phyloP scores from a whole-genome alignment of 441 rosid genomes.

The Gossypium schwendimanii region DNA sequence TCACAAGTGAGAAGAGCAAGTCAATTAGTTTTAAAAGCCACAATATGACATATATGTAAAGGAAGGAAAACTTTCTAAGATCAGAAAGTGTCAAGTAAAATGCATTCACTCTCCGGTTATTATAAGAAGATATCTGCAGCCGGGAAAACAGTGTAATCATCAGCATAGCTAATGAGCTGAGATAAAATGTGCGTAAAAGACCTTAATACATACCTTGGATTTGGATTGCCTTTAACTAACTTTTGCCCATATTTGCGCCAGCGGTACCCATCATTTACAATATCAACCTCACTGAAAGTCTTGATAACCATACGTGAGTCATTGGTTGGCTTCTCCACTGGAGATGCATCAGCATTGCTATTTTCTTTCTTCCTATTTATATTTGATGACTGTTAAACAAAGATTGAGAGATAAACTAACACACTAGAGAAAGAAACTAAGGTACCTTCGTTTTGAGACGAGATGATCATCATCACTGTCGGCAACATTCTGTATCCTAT shows the following conservation, averaged over 20 bases:
- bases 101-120: not conserved
- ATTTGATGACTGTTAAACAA: conserved; percentile 12
- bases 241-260: conserved; percentile 99
- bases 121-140: not conserved
- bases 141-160: not conserved
- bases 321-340: conserved; percentile 39
- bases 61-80: not conserved
- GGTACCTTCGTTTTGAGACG: conserved; percentile 59
- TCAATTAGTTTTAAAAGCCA: conserved; percentile 2
- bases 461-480: conserved; percentile 41
- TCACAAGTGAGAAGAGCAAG: not conserved
- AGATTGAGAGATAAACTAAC: conserved; percentile 6
- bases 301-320: conserved; percentile 61
- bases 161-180: not conserved
- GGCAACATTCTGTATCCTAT: conserved; percentile 37
- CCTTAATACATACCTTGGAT: conserved; percentile 59
- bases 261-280: conserved; percentile 87
- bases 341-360: conserved; percentile 28
- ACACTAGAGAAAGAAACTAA: conserved; percentile 6
- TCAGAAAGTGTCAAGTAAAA: not conserved
- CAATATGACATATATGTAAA: not conserved
- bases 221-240: conserved; percentile 84
- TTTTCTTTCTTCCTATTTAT: conserved; percentile 53
- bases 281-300: conserved; percentile 65
- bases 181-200: not conserved